Percentiles rank a stretch among this genome's conserved stretches.
Conservation (phyloP, 495 filamentous ascomycete species). For the Trichoderma virens region DNA sequence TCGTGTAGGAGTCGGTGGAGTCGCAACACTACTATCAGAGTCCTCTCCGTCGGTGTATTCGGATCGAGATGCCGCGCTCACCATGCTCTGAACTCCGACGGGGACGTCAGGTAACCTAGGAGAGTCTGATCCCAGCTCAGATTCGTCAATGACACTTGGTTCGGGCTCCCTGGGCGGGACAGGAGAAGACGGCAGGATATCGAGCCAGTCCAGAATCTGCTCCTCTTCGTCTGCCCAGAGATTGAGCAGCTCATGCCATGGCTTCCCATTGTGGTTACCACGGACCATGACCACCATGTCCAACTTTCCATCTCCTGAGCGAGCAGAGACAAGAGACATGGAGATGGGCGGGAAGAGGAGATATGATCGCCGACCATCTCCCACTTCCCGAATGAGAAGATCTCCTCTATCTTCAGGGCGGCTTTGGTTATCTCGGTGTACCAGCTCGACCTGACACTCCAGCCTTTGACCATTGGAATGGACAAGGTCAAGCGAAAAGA, state of each 20-base stretch:
- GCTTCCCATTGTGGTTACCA: conserved; percentile 47
- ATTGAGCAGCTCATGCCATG: conserved; percentile 78
- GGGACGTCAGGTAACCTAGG: conserved; percentile 47
- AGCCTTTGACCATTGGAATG: conserved; percentile 88
- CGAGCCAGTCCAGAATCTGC: conserved; percentile 76
- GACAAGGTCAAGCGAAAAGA: conserved; percentile 74
- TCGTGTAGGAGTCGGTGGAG: not conserved
- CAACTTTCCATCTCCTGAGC: conserved; percentile 58
- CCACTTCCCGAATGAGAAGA: conserved; percentile 83
- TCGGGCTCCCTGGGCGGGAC: conserved; percentile 51
- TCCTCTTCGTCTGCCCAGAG: conserved; percentile 64
- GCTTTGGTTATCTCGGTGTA: conserved; percentile 68
- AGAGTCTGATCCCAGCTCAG: conserved; percentile 15
- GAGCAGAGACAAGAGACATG: conserved; percentile 62
- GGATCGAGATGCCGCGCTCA: conserved; percentile 8
- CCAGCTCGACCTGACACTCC: conserved; percentile 80
- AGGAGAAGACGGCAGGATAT: conserved; percentile 69
- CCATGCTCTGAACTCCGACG: conserved; percentile 52
- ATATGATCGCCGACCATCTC: conserved; percentile 63
- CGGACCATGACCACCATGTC: conserved; percentile 83
- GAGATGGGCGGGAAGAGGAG: conserved; percentile 82
- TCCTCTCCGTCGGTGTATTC: conserved; percentile 23
- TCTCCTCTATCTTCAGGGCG: conserved; percentile 57
- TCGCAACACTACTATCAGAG: not conserved
- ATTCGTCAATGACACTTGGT: conserved; percentile 19